Base-by-base conservation (phyloP, 1,284 basidiomycete genomes). In the Trametes hirsuta region DNA sequence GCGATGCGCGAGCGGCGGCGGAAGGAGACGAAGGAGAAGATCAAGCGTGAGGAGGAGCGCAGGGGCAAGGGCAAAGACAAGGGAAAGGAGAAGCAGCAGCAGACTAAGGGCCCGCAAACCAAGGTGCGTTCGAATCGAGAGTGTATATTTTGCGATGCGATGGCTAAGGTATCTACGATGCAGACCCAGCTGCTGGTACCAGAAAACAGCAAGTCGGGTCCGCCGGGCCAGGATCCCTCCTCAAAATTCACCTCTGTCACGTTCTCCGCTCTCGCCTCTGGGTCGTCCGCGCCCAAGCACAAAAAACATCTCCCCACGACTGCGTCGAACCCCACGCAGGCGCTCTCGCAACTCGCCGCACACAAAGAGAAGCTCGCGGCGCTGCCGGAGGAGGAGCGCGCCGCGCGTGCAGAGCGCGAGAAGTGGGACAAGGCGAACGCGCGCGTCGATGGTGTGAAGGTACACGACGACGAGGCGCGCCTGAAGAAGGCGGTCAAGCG, bases 401-500 rank as follows among this genome's bases (percentile, higher is more conserved):
- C 90, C 68, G 81, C 81, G 50, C 82, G 87, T 6, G 86, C 91
- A 72, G 93, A 95, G 71, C 81, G 82, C 60, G 89, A 94, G 60
- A 85, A 87, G 67, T 97, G 94, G 93, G 85, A 86, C 54, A 95
- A 95, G 76, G 93, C 94, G 0, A 86, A 89, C 69, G 87, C 92
- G 42, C 81, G 93, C 49, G 80, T 95, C 61, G 90, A 91, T 47
- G 95, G 95, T 4, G 87, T 88, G 45, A 97, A 97, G 76, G 86
- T 97, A 34, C 84, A 84, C 52, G 95, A 97, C 69, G 91, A 95
- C 66, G 91, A 93, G 71, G 74, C 68, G 4, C 79, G 88, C 49
- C 74, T 98, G 68, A 95, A 95, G 80, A 97, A 96, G 78, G 93
- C 94, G 24, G 87, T 85, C 10, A 97, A 96, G 81, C 81, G 91